phyloP scores from a whole-genome alignment of 140 eudicot species.

The Bidens hawaiensis region DNA sequence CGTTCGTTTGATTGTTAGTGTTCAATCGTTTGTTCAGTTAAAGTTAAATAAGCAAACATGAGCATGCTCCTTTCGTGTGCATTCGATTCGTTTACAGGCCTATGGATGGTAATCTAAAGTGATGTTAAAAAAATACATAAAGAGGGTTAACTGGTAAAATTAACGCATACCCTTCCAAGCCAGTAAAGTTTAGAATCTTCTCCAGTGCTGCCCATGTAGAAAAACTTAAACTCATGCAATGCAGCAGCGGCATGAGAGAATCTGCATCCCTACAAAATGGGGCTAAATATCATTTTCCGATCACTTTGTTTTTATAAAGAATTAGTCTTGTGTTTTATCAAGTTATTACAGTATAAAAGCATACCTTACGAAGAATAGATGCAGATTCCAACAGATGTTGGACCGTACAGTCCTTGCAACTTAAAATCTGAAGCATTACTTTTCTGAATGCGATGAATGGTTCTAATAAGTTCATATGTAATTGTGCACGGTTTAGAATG shows the following conservation, averaged over 20 bases:
- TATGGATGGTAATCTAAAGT: constrained; percentile 6
- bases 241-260: constrained; percentile 96
- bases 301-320: not conserved
- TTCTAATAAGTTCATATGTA: constrained; percentile 91
- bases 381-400: constrained; percentile 91
- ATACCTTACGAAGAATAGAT: constrained; percentile 90
- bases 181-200: constrained; percentile 64
- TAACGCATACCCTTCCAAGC: constrained; percentile 78
- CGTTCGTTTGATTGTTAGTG: no score
- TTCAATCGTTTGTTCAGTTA: no score
- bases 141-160: not conserved
- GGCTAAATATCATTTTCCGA: not conserved
- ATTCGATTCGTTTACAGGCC: no score
- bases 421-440: constrained; percentile 73
- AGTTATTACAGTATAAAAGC: not conserved
- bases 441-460: constrained; percentile 93
- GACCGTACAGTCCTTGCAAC: constrained; percentile 53
- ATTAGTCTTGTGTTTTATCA: not conserved
- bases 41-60: no score
- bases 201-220: constrained; percentile 56
- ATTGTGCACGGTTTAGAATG: constrained; percentile 66
- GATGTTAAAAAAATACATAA: constrained; percentile 8
- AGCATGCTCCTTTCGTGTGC: no score
- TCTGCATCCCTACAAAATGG: constrained; percentile 56
- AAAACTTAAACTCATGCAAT: constrained; percentile 75